phyloP scores from a whole-genome alignment of 805 yeast genomes.

The Wickerhamomyces queroliae region DNA sequence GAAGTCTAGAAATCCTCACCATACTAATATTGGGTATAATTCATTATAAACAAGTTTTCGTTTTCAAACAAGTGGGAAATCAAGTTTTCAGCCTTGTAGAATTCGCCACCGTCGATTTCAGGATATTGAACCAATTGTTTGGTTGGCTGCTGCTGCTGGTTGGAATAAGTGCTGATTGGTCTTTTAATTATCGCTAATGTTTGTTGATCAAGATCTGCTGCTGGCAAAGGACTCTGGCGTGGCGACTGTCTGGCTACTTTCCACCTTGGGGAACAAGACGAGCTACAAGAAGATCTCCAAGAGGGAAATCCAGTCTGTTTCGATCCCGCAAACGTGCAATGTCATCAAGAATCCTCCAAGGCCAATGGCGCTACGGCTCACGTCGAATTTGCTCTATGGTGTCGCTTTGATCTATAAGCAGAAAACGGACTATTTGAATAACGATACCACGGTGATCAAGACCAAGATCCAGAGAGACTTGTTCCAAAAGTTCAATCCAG shows the following conservation, averaged over 20 bases:
- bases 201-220: conserved; percentile 16
- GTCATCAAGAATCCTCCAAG: conserved; percentile 18
- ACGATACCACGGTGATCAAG: conserved; percentile 16
- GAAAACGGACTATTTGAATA: conserved; percentile 40
- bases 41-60: background rate
- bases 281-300: conserved; percentile 24
- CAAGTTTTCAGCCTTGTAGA: too few species aligned
- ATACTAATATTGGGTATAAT: background rate
- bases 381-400: conserved; percentile 40
- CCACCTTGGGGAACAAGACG: conserved; percentile 35
- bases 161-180: too few species aligned
- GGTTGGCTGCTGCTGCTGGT: too few species aligned
- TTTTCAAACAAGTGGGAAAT: too few species aligned
- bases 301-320: conserved; percentile 28
- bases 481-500: conserved; percentile 1
- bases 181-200: too few species aligned
- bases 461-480: conserved; percentile 20
- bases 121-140: too few species aligned
- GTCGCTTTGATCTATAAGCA: conserved; percentile 40
- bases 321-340: conserved; percentile 39
- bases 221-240: conserved; percentile 21
- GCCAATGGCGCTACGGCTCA: conserved; percentile 24
- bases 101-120: too few species aligned
- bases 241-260: conserved; percentile 29
- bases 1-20: too few species aligned